Conservation (phyloP, 352 stramenopile genomes). For the Pythium apleroticum region DNA sequence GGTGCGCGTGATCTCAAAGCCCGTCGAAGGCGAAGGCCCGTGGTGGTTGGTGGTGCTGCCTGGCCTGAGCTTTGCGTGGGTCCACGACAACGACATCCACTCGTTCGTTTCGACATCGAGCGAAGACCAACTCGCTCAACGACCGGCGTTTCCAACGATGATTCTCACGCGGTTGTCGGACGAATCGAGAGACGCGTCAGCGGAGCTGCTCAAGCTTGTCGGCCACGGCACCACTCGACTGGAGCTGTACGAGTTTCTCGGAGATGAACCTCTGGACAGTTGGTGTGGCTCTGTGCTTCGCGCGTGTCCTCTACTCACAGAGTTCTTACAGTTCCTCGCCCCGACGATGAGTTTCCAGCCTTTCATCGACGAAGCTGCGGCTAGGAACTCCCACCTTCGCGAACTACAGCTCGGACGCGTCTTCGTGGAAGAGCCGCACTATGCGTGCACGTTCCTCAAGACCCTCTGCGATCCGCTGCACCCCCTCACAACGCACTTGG, state of each 20-base stretch:
- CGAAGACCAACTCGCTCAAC: background rate
- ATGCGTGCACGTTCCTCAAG: background rate
- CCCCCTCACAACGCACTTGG: background rate
- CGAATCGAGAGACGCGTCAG: background rate
- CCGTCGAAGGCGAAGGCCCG: background rate
- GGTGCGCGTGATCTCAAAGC: background rate
- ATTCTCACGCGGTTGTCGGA: background rate
- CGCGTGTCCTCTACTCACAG: background rate
- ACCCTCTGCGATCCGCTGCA: background rate
- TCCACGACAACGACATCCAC: background rate
- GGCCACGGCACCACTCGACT: background rate
- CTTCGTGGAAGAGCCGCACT: background rate
- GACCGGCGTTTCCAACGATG: background rate
- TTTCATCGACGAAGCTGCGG: background rate
- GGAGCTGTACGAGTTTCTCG: background rate
- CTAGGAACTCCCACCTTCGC: background rate
- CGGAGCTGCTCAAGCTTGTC: background rate
- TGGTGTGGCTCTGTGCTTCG: background rate
- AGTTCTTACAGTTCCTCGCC: background rate
- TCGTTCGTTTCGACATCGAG: background rate
- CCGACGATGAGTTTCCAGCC: background rate
- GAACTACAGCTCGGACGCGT: background rate
- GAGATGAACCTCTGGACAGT: background rate
- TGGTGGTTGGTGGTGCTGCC: background rate
- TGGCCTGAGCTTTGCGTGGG: background rate